Conservation (phyloP, 2,329 filamentous ascomycete species). For the Purpureocillium takamizusanense region DNA sequence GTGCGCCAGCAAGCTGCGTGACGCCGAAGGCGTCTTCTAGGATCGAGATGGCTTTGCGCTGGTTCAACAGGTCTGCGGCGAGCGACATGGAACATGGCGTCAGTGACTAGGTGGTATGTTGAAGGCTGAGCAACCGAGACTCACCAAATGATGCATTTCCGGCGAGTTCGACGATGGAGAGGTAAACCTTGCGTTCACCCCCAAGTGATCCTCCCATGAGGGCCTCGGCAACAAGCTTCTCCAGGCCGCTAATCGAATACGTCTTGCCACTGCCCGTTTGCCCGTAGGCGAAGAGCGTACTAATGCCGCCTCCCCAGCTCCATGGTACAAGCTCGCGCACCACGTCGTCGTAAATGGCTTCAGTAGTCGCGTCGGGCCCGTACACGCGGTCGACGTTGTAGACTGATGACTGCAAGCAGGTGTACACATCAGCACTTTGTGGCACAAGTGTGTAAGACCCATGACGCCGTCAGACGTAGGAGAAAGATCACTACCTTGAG, state of each 20-base stretch:
- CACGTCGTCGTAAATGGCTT: conserved; percentile 30
- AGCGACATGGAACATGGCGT: too few species aligned
- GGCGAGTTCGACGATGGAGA: conserved; percentile 29
- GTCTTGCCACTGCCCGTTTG: conserved; percentile 42
- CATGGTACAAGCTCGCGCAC: conserved; percentile 33
- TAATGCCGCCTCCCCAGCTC: conserved; percentile 35
- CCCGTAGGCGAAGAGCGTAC: conserved; percentile 39
- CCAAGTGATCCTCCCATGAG: conserved; percentile 17
- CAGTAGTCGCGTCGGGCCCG: conserved; percentile 21
- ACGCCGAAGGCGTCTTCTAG: conserved; percentile 35
- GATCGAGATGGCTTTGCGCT: conserved; percentile 29
- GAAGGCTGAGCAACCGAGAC: too few species aligned
- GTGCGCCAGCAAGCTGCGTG: conserved; percentile 33
- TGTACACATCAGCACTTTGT: background rate
- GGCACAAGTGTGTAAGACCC: too few species aligned
- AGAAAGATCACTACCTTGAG: conserved; percentile 24
- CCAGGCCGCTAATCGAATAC: conserved; percentile 30
- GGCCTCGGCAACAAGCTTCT: conserved; percentile 27
- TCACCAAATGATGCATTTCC: conserved; percentile 23
- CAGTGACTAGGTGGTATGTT: too few species aligned
- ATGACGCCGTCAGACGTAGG: too few species aligned
- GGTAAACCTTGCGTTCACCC: conserved; percentile 19
- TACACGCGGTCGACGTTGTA: conserved; percentile 28
- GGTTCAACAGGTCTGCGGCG: conserved; percentile 30
- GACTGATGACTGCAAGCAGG: conserved; percentile 17